Percentiles rank a stretch among this genome's conserved stretches.
These are phyloP conservation scores for Phytophthora chlamydospora DNA, from an alignment of 352 stramenopile species.

Conservation along the genomic window DNA sequence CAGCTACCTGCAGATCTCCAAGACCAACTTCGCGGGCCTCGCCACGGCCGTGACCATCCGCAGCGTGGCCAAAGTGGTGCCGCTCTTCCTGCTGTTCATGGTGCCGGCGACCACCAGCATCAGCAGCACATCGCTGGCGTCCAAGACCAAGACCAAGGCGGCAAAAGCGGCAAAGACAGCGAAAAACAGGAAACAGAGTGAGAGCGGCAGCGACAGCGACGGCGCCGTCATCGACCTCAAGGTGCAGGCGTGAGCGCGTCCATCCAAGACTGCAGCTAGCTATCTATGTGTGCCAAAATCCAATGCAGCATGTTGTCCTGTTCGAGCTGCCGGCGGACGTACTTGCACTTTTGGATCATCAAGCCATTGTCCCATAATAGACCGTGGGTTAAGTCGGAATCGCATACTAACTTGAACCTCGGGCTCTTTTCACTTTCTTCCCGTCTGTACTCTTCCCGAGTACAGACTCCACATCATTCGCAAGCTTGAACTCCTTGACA, in stretches of 20 bases:
- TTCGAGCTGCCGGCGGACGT: too few species aligned
- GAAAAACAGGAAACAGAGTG: constrained; percentile 31
- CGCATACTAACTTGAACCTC: too few species aligned
- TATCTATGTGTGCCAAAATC: constrained; percentile 9
- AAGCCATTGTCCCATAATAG: too few species aligned
- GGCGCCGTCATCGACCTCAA: constrained; percentile 40
- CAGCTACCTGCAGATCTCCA: constrained; percentile 76
- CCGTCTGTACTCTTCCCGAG: too few species aligned
- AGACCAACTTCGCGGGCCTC: constrained; percentile 73
- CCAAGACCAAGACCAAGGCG: constrained; percentile 30
- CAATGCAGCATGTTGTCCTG: constrained; percentile 1
- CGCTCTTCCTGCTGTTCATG: constrained; percentile 76
- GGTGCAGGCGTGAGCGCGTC: constrained; percentile 20
- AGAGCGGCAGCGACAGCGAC: constrained; percentile 32
- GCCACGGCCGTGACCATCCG: constrained; percentile 60
- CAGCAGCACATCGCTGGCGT: constrained; percentile 53
- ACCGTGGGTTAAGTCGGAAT: too few species aligned
- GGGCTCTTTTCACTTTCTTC: too few species aligned
- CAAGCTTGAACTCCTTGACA: too few species aligned
- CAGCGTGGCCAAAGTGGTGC: constrained; percentile 67
- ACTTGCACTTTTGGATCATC: too few species aligned
- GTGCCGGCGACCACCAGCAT: constrained; percentile 74
- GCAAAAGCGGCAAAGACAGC: background rate
- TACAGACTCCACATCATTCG: too few species aligned
- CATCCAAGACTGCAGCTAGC: constrained; percentile 8